A percentile compares a stretch with the other conserved stretches of the same genome.
These are phyloP conservation scores for Trichoderma endophyticum DNA, from an alignment of 2,329 filamentous ascomycete species.

Conservation along the genomic window DNA sequence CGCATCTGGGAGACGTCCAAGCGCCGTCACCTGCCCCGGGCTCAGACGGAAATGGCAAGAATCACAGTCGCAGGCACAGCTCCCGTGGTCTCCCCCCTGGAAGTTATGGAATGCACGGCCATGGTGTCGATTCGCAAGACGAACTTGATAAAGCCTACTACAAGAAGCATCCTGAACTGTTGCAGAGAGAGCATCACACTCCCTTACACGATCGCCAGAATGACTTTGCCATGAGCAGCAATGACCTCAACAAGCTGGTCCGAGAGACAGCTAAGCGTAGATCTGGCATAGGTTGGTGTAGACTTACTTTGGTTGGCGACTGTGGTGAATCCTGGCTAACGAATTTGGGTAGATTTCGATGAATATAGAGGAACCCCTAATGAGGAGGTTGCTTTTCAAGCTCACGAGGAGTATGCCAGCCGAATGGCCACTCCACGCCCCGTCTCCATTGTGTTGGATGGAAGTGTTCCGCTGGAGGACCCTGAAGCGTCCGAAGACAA, in stretches of 20 bases:
- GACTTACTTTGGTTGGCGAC: neutral
- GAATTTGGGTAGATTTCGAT: constrained; percentile 51
- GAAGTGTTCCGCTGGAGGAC: constrained; percentile 22
- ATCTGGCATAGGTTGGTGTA: constrained; percentile 36
- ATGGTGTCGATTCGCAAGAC: constrained; percentile 71
- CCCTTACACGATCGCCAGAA: constrained; percentile 54
- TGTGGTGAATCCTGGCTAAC: neutral
- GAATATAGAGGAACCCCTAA: constrained; percentile 72
- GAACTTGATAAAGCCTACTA: constrained; percentile 91
- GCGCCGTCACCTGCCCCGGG: constrained; percentile 77
- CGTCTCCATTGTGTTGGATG: constrained; percentile 40
- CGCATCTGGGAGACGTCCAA: constrained; percentile 90
- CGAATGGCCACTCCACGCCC: constrained; percentile 69
- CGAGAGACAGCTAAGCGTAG: constrained; percentile 62
- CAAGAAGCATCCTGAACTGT: constrained; percentile 81
- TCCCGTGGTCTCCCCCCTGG: constrained; percentile 71
- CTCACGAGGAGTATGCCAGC: constrained; percentile 77
- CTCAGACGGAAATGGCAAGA: constrained; percentile 42
- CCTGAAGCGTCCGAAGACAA: constrained; percentile 43
- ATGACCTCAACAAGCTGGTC: constrained; percentile 87
- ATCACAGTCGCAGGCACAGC: constrained; percentile 71
- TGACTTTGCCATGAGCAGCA: constrained; percentile 84
- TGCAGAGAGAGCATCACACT: constrained; percentile 67
- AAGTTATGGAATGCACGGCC: constrained; percentile 90
- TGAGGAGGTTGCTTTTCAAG: constrained; percentile 86